These are phyloP conservation scores for Rheum nobile DNA, from an alignment of 148 eudicot species.

Conservation along the genomic window DNA sequence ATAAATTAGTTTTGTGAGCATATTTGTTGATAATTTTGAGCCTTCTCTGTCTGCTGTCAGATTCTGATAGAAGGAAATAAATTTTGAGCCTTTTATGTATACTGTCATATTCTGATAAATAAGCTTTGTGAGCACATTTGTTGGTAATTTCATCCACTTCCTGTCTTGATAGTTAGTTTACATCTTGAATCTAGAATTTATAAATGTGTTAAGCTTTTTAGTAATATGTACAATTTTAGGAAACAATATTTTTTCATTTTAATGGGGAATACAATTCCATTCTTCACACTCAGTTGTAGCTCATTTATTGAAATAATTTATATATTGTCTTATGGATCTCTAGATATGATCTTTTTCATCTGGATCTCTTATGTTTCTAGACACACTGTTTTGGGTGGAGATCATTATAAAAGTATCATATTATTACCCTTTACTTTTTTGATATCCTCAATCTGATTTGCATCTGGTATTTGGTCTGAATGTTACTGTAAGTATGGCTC, in stretches of 20 bases:
- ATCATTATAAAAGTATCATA: not conserved
- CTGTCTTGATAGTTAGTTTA: slow-evolving; percentile 90
- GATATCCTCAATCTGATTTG: not conserved
- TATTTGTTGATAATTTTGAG: too few relatives aligned
- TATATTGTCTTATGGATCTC: not conserved
- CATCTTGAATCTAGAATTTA: slow-evolving; percentile 68
- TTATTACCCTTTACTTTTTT: not conserved
- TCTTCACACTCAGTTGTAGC: not conserved
- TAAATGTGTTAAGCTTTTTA: not conserved
- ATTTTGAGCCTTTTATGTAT: slow-evolving; percentile 88
- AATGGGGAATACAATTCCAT: not conserved
- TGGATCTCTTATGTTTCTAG: not conserved
- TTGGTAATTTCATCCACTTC: slow-evolving; percentile 87
- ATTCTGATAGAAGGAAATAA: too few relatives aligned
- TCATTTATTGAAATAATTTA: not conserved
- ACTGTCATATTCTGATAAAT: slow-evolving; percentile 58
- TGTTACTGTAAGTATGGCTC: not conserved
- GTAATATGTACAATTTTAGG: not conserved
- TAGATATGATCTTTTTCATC: not conserved
- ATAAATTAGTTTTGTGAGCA: too few relatives aligned
- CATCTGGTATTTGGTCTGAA: not conserved
- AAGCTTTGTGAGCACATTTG: slow-evolving; percentile 38
- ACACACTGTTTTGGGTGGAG: not conserved
- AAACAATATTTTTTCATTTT: not conserved
- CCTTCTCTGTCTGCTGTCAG: too few relatives aligned